Evolutionary conservation across 2,329 filamentous ascomycete genomes (phyloP), one percentile per base, ranked within the genome.

Genomic region (Cylindrodendrum hubeiense): DNA sequence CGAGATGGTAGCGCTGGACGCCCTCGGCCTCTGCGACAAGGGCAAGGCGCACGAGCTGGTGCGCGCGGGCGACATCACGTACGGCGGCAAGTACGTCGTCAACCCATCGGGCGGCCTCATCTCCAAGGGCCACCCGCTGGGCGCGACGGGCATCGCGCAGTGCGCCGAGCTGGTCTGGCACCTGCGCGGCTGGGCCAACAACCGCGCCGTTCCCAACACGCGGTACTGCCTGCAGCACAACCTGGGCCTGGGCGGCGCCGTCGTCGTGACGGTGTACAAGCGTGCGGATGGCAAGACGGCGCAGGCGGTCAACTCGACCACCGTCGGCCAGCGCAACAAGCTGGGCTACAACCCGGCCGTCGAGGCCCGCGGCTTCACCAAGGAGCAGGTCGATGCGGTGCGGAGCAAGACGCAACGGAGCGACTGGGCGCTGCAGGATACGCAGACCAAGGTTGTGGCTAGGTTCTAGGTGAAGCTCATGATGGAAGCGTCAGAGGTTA

Each of bases 151-250:
- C n/a, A 87, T 98, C 56, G 96, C 95, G 13, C 95, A 98, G 82
- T 98, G 95, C 77, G 93, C 95, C 5, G 95, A 98, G 83, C 85
- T 98, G 13, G 93, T 97, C 28, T 98, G 95, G 95, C 95, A 98
- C 77, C 85, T 98, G 73, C 89, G 95, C 69, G 95, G 95, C 13
- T 98, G 95, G 95, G 95, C 95, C 21, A 97, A 96, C 81, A 98
- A 98, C 84, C 87, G 95, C 43, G 83, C 89, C 17, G 86, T 92
- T 1, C 83, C 88, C 21, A 85, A 86, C 63, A 96, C 94, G 0
- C 88, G 83, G 67, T 89, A 89, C 63, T 93, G 92, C 62, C 83
- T 98, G 69, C 95, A 98, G 84, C 96, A 98, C 78, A 98, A 98
- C 77, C 86, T 98, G 1, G 96, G 95, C 0, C 85, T 98, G 5